Conservation (phyloP, 2,329 filamentous ascomycete genomes). For the Colletotrichum destructivum region DNA sequence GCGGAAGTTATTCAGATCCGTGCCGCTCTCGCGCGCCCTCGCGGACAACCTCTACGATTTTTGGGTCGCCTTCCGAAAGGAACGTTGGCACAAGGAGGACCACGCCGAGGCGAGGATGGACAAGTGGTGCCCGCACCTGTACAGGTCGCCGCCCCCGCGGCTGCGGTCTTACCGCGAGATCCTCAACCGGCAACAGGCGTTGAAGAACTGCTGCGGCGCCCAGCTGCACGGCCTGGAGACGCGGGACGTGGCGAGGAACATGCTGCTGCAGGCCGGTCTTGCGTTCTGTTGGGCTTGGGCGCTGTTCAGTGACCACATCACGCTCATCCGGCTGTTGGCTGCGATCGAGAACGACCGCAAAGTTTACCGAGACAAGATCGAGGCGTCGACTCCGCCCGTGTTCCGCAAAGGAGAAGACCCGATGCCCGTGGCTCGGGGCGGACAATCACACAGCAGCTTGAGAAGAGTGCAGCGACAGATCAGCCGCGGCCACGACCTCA, state of each 20-base stretch:
- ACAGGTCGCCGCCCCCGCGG: conserved; percentile 21
- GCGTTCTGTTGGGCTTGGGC: conserved; percentile 35
- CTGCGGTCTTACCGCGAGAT: conserved; percentile 40
- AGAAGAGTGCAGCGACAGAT: conserved; percentile 30
- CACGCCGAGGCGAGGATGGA: conserved; percentile 4
- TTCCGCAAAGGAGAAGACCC: conserved; percentile 21
- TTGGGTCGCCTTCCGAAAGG: conserved; percentile 22
- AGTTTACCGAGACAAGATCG: conserved; percentile 3
- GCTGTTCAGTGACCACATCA: conserved; percentile 22
- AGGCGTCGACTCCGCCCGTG: conserved; percentile 20
- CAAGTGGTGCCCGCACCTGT: conserved; percentile 29
- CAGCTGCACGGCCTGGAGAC: conserved; percentile 22
- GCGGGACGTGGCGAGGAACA: conserved; percentile 26
- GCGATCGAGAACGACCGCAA: conserved; percentile 12
- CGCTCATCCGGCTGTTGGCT: conserved; percentile 24
- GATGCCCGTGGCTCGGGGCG: conserved; percentile 19
- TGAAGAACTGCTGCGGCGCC: conserved; percentile 32
- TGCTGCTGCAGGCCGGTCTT: conserved; percentile 33
- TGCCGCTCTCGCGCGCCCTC: conserved; percentile 3
- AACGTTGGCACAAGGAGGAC: conserved; percentile 35
- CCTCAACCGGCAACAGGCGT: conserved; percentile 41
- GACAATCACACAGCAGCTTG: conserved; percentile 3
- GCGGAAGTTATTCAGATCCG: conserved; percentile 9
- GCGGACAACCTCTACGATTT: conserved; percentile 12
- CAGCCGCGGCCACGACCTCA: conserved; percentile 25